These are phyloP conservation scores for Alternaria tenuissima DNA, from an alignment of 2,329 filamentous ascomycete genomes.

Conservation along the genomic window DNA sequence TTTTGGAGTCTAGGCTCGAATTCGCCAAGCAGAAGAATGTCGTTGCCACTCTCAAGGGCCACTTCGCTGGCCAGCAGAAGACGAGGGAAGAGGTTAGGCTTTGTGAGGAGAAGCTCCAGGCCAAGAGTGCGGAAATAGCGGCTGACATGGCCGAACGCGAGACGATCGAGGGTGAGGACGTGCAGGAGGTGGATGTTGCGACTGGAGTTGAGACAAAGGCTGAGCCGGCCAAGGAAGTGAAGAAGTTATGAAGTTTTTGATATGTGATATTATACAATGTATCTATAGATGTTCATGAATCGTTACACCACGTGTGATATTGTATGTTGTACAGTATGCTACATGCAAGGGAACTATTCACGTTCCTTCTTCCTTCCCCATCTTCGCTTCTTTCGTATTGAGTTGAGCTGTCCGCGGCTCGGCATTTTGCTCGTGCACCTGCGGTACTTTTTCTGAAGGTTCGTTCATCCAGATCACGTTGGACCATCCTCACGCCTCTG, in stretches of 20 bases:
- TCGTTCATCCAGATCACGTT: neutral
- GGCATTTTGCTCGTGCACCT: neutral
- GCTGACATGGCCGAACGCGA: conserved; percentile 6
- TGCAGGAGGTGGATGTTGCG: neutral
- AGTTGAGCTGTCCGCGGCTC: neutral
- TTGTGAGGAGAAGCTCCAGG: conserved; percentile 19
- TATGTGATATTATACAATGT: conserved; percentile 25
- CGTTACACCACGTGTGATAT: conserved; percentile 14
- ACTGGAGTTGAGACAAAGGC: neutral
- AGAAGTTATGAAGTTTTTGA: conserved; percentile 13
- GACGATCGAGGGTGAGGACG: neutral
- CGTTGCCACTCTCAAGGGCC: conserved; percentile 15
- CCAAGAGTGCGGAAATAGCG: conserved; percentile 19
- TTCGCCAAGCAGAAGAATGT: conserved; percentile 23
- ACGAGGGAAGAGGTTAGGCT: conserved; percentile 16
- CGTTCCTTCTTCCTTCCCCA: neutral
- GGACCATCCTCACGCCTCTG: neutral
- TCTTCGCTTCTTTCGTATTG: neutral
- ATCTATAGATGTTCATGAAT: conserved; percentile 24
- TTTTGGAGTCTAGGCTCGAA: conserved; percentile 21
- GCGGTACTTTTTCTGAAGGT: neutral
- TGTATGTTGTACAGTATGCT: conserved; percentile 11
- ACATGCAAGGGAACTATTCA: neutral
- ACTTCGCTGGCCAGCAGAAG: conserved; percentile 19
- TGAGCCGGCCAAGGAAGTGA: conserved; percentile 10